Percentiles rank a stretch among this genome's conserved stretches.
phyloP scores from a whole-genome alignment of 1,284 basidiomycete genomes.

The Trichosporon ovoides region DNA sequence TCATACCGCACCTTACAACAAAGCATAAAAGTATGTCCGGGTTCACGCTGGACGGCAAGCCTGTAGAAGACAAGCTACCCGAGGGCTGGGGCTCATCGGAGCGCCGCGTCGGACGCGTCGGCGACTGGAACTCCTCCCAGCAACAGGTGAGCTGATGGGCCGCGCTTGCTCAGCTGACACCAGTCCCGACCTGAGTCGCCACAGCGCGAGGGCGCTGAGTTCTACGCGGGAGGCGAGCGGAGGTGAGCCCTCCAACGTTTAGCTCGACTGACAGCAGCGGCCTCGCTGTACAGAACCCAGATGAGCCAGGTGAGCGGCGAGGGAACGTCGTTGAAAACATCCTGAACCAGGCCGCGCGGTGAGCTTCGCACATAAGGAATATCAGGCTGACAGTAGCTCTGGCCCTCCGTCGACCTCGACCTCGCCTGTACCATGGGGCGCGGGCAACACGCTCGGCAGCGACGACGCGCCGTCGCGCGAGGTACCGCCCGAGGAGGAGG shows the following conservation, averaged over 20 bases:
- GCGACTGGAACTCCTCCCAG: constrained; percentile 2
- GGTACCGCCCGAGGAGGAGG: constrained; percentile 58
- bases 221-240: constrained; percentile 62
- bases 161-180: not conserved
- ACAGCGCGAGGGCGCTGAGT: constrained; percentile 49
- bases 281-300: constrained; percentile 80
- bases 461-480: constrained; percentile 70
- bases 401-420: constrained; percentile 49
- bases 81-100: constrained; percentile 40
- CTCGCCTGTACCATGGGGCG: constrained; percentile 55
- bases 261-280: constrained; percentile 57
- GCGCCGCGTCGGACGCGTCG: constrained; percentile 12
- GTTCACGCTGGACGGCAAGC: constrained; percentile 30
- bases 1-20: not conserved
- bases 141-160: not conserved
- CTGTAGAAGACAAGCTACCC: constrained; percentile 28
- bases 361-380: constrained; percentile 41
- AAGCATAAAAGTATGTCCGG: constrained; percentile 1
- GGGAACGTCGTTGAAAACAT: constrained; percentile 68
- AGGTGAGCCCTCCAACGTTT: constrained; percentile 36
- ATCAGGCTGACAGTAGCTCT: not conserved
- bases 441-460: constrained; percentile 77
- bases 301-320: constrained; percentile 49
- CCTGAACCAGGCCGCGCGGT: constrained; percentile 75
- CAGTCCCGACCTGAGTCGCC: constrained; percentile 29